Base-by-base conservation (phyloP, 768 basidiomycete genomes). In the Lentinula boryana region DNA sequence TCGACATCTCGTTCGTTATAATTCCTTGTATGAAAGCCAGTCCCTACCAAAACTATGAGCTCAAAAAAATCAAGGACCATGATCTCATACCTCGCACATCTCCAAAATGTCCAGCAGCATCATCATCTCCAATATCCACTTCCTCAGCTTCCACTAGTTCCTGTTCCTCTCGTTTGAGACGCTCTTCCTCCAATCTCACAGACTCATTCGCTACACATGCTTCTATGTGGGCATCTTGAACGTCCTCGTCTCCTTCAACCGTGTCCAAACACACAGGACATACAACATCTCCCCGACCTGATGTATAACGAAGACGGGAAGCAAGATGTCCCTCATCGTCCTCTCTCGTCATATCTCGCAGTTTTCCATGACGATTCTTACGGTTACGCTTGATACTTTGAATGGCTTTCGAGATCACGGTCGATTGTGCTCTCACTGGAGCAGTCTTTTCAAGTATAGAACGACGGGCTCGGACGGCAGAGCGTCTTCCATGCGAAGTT, bases 151-250 rank as follows among this genome's bases (percentile, higher is more conserved):
- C 69, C 31, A 73, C 74, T 68, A 71, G 74, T 18, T 61, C 63
- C 15, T 74, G 72, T 68, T 63, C 38, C 68, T 67, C 41, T 75
- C 70, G 53, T 75, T 72, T 50, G 73, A 74, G 71, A 55, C 78
- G 70, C 49, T 79, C 77, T 56, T 78, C 79, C 63, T 80, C 77
- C 40, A 78, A 53, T 56, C 76, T 70, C 36, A 70, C 73, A 56
- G 68, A 75, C 65, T 84, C 82, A 65, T 89, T 75, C 4, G 83
- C 84, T 46, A 93, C 70, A 68, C 91, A 93, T 6, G 88, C 78
- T 66, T 93, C 88, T n/a, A 93, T 81, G 71, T 93, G 91, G 15
- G 89, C 89, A 65, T 89, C 84, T 2, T 90, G 67, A 8, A 91
- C 85, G 62, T 91, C 91, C 48, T 79, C 76, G 66, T 91, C 90